Base-by-base conservation (phyloP, 2,329 filamentous ascomycete genomes). In the Aureobasidium sp. region DNA sequence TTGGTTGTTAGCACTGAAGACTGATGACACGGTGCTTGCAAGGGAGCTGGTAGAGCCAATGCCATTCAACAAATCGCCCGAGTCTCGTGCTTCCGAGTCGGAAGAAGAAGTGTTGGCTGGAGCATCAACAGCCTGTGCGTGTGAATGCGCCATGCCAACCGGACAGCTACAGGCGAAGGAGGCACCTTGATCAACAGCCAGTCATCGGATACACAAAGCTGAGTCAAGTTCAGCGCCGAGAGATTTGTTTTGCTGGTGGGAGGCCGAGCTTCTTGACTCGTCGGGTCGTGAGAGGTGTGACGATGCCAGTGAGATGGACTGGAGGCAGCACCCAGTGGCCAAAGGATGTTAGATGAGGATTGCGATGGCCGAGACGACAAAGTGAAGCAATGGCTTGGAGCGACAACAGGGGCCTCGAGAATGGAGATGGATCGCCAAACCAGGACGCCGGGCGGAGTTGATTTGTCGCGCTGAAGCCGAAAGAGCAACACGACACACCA, bases 1-100 rank as follows among this genome's bases (percentile, higher is more conserved):
- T 54, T 74, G 70, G 55, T 74, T 67, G 58, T 74, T 71, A 61
- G 73, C 71, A 61, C 82, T 87, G 70, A 87, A 86, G 59, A 85
- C 75, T 52, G 88, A 88, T 39, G 85, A 88, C 47, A 78, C 78
- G 51, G 83, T 80, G 71, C 84, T 89, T 54, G 79, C 76, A 64
- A 84, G 77, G 54, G 86, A 89, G 70, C 83, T 88, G 54, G 83
- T 80, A 47, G 86, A 90, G 63, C 81, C 84, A 61, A 84, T 78
- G 57, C 81, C 83, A 68, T 84, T 85, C 64, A 85, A 77, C 50
- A 84, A 78, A 63, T 90, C 85, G 68, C 80, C 81, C 41, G 65
- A 59, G 61, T 79, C 73, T 29, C 49, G 51, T 38, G 41, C 51
- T 37, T 53, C 51, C 32, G 51, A 45, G 34, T 53, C 51, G 7